These are phyloP conservation scores for Phaffomyces antillensis DNA, from an alignment of 805 yeast genomes.

Conservation along the genomic window DNA sequence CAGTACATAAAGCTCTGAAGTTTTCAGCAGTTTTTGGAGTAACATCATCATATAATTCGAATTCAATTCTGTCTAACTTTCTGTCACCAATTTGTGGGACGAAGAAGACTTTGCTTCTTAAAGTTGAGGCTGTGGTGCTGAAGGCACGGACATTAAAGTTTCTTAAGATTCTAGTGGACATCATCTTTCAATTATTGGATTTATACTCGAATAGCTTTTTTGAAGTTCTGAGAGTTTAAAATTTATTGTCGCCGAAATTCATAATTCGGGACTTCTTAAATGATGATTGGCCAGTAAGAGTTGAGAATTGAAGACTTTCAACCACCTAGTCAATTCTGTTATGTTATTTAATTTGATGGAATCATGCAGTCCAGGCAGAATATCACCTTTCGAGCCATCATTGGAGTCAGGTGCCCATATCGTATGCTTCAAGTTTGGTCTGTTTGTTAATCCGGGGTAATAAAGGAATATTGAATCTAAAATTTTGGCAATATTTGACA, in stretches of 20 bases:
- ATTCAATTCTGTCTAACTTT: conserved; percentile 34
- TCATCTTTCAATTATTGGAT: too few species aligned
- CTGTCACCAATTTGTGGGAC: conserved; percentile 50
- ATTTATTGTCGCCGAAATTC: background rate
- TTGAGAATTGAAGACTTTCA: conserved; percentile 6
- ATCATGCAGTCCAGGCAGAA: conserved; percentile 55
- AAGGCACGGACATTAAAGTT: conserved; percentile 12
- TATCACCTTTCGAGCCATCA: conserved; percentile 43
- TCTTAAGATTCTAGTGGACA: conserved; percentile 13
- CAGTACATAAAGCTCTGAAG: conserved; percentile 92
- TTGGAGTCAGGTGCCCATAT: conserved; percentile 52
- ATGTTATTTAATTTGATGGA: conserved; percentile 42
- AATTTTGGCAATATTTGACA: conserved; percentile 36
- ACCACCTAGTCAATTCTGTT: conserved; percentile 18
- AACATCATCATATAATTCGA: conserved; percentile 30
- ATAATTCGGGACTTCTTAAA: background rate
- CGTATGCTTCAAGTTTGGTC: conserved; percentile 59
- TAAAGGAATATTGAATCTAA: conserved; percentile 26
- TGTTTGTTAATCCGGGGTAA: conserved; percentile 37
- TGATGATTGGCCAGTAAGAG: conserved; percentile 4
- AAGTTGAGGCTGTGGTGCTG: conserved; percentile 19
- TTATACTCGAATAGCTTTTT: too few species aligned
- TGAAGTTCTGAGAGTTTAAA: too few species aligned
- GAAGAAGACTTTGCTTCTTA: conserved; percentile 47
- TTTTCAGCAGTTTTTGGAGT: conserved; percentile 95